These are phyloP conservation scores for Botrytis galanthina DNA, from an alignment of 2,329 filamentous ascomycete species.

Conservation along the genomic window DNA sequence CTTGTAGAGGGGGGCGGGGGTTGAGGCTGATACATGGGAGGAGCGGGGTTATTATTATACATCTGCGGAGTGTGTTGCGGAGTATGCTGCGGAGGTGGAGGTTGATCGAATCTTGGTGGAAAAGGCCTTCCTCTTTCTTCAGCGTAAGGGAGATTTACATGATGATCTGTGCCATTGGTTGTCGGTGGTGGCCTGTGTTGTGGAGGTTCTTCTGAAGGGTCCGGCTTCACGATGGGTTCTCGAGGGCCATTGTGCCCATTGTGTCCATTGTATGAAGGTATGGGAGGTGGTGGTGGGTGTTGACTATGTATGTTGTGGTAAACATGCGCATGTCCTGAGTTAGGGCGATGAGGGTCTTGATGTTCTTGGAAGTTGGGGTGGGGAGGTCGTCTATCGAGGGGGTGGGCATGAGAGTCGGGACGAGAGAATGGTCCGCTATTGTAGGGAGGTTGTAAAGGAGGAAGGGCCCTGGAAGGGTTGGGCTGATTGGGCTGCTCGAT, in stretches of 20 bases:
- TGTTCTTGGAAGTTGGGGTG: slow-evolving; percentile 33
- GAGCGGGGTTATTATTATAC: slow-evolving; percentile 23
- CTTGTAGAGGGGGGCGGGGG: slow-evolving; percentile 31
- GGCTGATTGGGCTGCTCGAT: slow-evolving; percentile 21
- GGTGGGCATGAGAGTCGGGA: slow-evolving; percentile 8
- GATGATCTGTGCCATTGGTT: slow-evolving; percentile 32
- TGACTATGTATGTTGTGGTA: slow-evolving; percentile 38
- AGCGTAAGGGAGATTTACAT: slow-evolving; percentile 31
- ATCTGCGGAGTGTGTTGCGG: slow-evolving; percentile 14
- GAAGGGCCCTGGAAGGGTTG: slow-evolving; percentile 40
- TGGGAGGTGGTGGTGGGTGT: slow-evolving; percentile 36
- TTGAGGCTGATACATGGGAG: slow-evolving; percentile 24
- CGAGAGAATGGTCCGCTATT: slow-evolving; percentile 18
- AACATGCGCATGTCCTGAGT: slow-evolving; percentile 33
- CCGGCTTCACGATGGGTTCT: slow-evolving; percentile 56
- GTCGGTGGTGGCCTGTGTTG: slow-evolving; percentile 40
- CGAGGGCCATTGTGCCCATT: slow-evolving; percentile 36
- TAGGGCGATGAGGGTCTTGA: slow-evolving; percentile 35
- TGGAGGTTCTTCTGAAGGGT: slow-evolving; percentile 41
- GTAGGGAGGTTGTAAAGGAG: slow-evolving; percentile 48
- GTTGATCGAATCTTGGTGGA: slow-evolving; percentile 28
- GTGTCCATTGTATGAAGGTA: slow-evolving; percentile 40
- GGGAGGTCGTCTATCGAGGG: slow-evolving; percentile 47
- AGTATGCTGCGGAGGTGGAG: slow-evolving; percentile 24
- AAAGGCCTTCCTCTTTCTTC: slow-evolving; percentile 29